phyloP scores from a whole-genome alignment of 306 rosid genomes.

The Inga leiocalycina region DNA sequence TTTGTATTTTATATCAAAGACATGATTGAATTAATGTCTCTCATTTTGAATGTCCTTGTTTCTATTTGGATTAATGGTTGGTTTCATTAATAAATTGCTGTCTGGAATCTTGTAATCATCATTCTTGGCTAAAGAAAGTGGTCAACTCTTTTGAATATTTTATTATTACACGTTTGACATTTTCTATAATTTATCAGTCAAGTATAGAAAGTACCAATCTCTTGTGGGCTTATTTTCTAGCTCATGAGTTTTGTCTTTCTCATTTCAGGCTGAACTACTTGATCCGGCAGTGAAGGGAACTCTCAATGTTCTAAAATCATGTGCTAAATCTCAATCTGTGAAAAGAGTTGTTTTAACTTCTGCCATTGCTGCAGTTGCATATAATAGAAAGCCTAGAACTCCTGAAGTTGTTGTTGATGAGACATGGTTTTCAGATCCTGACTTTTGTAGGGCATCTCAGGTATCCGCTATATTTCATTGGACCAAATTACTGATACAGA shows the following conservation, averaged over 20 bases:
- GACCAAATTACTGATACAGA: neutral
- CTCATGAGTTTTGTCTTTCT: conserved; percentile 10
- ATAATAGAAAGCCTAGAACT: conserved; percentile 2
- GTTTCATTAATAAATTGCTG: neutral
- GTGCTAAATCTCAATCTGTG: conserved; percentile 42
- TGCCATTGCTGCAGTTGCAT: conserved; percentile 5
- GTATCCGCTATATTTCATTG: conserved; percentile 28
- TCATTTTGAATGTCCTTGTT: neutral
- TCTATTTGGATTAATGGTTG: neutral
- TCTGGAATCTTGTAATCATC: neutral
- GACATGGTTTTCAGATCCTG: conserved; percentile 40
- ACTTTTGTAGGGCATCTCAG: conserved; percentile 31
- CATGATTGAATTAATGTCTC: neutral
- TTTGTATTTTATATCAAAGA: neutral
- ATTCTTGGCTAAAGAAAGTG: neutral
- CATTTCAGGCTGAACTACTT: conserved; percentile 37
- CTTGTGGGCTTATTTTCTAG: conserved; percentile 7
- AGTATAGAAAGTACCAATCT: neutral
- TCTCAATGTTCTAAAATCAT: conserved; percentile 54
- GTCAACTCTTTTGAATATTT: neutral
- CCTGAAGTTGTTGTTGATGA: conserved; percentile 21
- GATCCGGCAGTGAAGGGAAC: conserved; percentile 58
- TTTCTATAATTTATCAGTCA: neutral
- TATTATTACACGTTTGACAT: neutral
- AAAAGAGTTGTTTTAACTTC: conserved; percentile 46